Conservation (phyloP, 352 stramenopile species). For the Globisporangium cylindrosporum region DNA sequence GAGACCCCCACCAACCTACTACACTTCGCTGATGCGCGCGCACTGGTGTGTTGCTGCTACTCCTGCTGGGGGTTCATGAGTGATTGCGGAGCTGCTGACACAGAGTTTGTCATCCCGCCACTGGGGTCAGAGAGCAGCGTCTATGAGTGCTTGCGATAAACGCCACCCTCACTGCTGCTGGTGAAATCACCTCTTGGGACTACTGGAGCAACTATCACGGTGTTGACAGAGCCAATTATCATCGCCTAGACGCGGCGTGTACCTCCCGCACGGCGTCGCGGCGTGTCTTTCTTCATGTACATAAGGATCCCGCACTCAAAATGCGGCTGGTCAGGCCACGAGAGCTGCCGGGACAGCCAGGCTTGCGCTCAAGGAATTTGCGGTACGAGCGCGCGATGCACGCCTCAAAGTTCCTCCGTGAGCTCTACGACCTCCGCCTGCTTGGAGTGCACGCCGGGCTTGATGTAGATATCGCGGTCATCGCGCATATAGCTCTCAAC, state of each 20-base stretch:
- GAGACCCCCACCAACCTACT: too few species aligned
- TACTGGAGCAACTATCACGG: too few species aligned
- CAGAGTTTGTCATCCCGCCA: neutral
- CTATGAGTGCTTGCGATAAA: conserved; percentile 1
- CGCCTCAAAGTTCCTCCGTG: conserved; percentile 60
- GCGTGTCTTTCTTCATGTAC: conserved; percentile 61
- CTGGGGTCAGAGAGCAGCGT: neutral
- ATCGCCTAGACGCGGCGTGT: conserved; percentile 9
- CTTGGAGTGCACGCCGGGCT: conserved; percentile 70
- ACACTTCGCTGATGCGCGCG: too few species aligned
- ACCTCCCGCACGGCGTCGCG: neutral
- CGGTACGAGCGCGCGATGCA: conserved; percentile 70
- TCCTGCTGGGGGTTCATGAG: neutral
- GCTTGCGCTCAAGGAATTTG: conserved; percentile 79
- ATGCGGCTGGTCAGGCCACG: conserved; percentile 14
- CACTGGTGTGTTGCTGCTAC: neutral
- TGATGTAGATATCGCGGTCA: conserved; percentile 71
- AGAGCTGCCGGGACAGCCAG: neutral
- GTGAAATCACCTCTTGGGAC: neutral
- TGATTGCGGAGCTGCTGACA: neutral
- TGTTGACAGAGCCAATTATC: neutral
- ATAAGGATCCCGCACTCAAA: conserved; percentile 76
- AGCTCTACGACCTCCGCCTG: conserved; percentile 77
- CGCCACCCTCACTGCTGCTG: neutral
- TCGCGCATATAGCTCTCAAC: conserved; percentile 54